phyloP scores from a whole-genome alignment of 768 basidiomycete species.

The Suillus paluster region DNA sequence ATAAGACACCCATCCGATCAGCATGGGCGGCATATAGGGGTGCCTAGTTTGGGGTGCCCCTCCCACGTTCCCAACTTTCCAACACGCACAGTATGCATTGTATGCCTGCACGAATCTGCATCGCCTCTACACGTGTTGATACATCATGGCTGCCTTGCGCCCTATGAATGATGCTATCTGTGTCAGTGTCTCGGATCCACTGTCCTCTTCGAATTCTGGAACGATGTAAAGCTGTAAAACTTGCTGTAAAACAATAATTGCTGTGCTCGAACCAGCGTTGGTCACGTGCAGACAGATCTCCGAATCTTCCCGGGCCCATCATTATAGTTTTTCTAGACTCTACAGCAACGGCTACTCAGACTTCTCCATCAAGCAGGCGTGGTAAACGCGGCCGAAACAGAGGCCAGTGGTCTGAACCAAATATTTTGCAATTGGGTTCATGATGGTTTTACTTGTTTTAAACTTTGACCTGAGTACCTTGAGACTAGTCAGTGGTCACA shows the following conservation, averaged over 20 bases:
- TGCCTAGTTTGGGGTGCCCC: constrained; percentile 4
- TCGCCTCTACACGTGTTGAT: constrained; percentile 1
- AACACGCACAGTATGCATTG: constrained; percentile 2
- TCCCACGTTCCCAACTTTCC: constrained; percentile 6
- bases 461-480: constrained; percentile 4
- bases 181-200: not conserved
- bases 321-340: too few species aligned
- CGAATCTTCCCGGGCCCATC: too few species aligned
- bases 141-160: not conserved
- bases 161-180: not conserved
- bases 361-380: constrained; percentile 1
- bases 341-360: constrained; percentile 19
- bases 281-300: not conserved
- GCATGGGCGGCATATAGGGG: not conserved
- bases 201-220: too few species aligned
- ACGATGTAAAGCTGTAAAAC: too few species aligned
- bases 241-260: too few species aligned
- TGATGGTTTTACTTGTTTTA: not conserved
- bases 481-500: constrained; percentile 33
- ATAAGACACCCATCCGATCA: not conserved
- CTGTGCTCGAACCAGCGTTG: not conserved
- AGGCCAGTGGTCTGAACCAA: constrained; percentile 69
- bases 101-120: not conserved
- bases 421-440: constrained; percentile 96
- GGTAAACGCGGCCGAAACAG: constrained; percentile 16